Percentiles rank a stretch among this genome's conserved stretches.
Evolutionary conservation across 257 asterid species (phyloP).

Genomic region (Solanum commersonii): DNA sequence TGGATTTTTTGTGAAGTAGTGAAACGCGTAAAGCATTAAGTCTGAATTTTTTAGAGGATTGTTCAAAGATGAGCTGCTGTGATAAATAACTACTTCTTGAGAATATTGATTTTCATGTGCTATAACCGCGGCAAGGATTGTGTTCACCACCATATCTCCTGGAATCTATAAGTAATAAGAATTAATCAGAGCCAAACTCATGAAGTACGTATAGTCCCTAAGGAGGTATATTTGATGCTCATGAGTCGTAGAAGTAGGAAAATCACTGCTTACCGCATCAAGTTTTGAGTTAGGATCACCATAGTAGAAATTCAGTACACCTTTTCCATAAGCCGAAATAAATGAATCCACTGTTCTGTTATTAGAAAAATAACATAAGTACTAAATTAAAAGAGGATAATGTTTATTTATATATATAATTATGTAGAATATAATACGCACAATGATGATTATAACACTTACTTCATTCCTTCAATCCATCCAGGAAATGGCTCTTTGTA

Average conservation of each 20-base stretch:
- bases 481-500: conserved; percentile 28
- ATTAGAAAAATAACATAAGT: neutral
- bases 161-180: neutral
- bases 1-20: conserved; percentile 26
- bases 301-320: conserved; percentile 21
- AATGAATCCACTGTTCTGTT: neutral
- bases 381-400: neutral
- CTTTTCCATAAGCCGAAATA: conserved; percentile 28
- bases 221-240: neutral
- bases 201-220: neutral
- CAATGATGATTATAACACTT: neutral
- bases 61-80: conserved; percentile 37
- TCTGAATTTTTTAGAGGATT: conserved; percentile 27
- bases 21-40: neutral
- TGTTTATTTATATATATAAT: too few relatives aligned
- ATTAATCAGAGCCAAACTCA: neutral
- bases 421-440: neutral
- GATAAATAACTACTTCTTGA: conserved; percentile 19
- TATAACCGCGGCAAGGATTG: neutral
- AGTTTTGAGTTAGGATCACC: conserved; percentile 37
- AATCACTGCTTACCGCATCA: conserved; percentile 33
- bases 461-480: neutral
- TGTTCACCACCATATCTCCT: neutral
- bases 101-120: neutral
- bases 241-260: neutral